A percentile compares a stretch with the other conserved stretches of the same genome.
Evolutionary conservation across 2,329 filamentous ascomycete species (phyloP).

Genomic region (Endoconidiophora laricicola): DNA sequence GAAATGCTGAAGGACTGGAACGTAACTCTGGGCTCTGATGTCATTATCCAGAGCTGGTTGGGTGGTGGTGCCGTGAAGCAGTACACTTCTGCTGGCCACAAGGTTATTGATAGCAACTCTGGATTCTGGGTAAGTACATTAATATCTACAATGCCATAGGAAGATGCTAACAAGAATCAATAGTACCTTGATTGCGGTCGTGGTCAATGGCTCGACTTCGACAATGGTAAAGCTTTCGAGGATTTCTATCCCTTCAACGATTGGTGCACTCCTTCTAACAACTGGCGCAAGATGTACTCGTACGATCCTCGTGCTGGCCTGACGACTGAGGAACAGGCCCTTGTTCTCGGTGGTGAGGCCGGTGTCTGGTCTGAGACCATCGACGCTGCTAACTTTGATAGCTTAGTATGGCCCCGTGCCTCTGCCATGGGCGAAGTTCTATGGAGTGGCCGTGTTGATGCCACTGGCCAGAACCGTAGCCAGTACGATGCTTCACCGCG

Average conservation of each 20-base stretch:
- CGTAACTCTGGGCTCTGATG: conserved; percentile 50
- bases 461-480: conserved; percentile 48
- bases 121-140: conserved; percentile 49
- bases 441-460: conserved; percentile 59
- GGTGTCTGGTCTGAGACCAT: conserved; percentile 70
- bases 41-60: conserved; percentile 67
- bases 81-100: conserved; percentile 46
- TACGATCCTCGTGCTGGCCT: conserved; percentile 58
- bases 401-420: conserved; percentile 61
- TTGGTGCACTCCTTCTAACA: conserved; percentile 68
- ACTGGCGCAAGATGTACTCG: conserved; percentile 66
- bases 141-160: no score
- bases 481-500: conserved; percentile 54
- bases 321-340: conserved; percentile 40
- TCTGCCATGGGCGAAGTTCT: conserved; percentile 61
- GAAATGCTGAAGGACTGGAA: conserved; percentile 72
- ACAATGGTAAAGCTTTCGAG: conserved; percentile 34
- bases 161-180: conserved; percentile 14
- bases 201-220: conserved; percentile 62
- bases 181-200: conserved; percentile 73
- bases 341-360: conserved; percentile 67
- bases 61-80: conserved; percentile 43
- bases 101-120: conserved; percentile 60
- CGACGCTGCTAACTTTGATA: conserved; percentile 59
- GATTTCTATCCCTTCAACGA: conserved; percentile 55